A percentile compares a stretch with the other conserved stretches of the same genome.
Evolutionary conservation across 371 early-diverging fungal species (phyloP).

Genomic region (Mortierella sp.): DNA sequence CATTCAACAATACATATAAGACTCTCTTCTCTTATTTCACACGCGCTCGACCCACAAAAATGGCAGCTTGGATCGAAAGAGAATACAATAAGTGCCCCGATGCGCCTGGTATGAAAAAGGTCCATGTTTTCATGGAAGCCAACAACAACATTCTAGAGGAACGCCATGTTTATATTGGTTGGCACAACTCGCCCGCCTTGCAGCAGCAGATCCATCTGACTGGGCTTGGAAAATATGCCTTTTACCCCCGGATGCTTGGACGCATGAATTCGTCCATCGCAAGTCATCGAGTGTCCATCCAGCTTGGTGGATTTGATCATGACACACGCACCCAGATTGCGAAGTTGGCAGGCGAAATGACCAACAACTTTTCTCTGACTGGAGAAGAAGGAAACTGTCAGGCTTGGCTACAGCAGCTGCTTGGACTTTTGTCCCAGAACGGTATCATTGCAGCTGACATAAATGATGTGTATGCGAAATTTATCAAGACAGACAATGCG

Average conservation of each 20-base stretch:
- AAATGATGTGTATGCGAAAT: background rate
- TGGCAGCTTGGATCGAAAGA: conserved; percentile 7
- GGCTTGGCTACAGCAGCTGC: conserved; percentile 8
- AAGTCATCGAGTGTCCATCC: conserved; percentile 5
- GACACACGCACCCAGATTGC: conserved; percentile 5
- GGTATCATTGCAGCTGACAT: background rate
- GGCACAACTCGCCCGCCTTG: conserved; percentile 1
- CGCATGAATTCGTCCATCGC: conserved; percentile 8
- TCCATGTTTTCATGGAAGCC: conserved; percentile 14
- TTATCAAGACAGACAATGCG: background rate
- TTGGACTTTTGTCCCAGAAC: conserved; percentile 11
- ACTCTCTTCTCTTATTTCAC: too few species aligned
- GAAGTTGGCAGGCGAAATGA: conserved; percentile 2
- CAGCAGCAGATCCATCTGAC: conserved; percentile 16
- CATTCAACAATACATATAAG: too few species aligned
- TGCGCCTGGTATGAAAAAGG: conserved; percentile 5
- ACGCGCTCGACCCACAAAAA: background rate
- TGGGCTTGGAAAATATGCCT: conserved; percentile 13
- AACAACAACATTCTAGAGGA: conserved; percentile 13
- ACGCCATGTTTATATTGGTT: conserved; percentile 13
- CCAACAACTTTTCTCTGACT: conserved; percentile 1
- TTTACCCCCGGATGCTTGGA: conserved; percentile 11
- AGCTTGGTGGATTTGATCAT: conserved; percentile 6
- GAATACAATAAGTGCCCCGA: conserved; percentile 12
- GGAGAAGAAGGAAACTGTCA: conserved; percentile 15